Evolutionary conservation across 164 flowering plant genomes (phyloP), one percentile per base, ranked within the genome.

Genomic region (Nymphaea thermarum): DNA sequence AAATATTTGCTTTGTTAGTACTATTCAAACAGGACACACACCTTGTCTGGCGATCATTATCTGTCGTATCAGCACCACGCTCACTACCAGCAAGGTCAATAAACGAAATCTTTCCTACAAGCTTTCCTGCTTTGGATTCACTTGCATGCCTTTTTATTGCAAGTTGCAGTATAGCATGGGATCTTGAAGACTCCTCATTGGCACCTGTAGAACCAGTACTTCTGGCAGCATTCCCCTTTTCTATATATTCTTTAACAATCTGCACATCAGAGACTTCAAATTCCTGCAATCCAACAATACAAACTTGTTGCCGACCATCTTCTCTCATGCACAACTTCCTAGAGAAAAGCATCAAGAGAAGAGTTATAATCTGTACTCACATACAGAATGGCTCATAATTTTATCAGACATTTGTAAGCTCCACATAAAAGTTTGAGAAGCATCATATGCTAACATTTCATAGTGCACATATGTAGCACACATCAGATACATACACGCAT

Each of bases 21-120:
- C 14, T 25, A 25, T 51, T 51, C 57, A 51, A 8, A 51, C 14
- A 15, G 57, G 3, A 8, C 14, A 51, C 57, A 41, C 78, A 94
- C 99, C 99, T 72, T 66, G 99, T 91, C 79, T 91, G 99, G 43
- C 95, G 81, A 71, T 94, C 99, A 82, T 91, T 94, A 75, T 94
- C 99, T 64, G 97, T 91, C 42, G 99, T 94, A 75, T 94, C 99
- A 65, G 99, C 99, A 67, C 99, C 99, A 71, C 99, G 86, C 81
- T 94, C 99, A 80, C 99, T 94, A 45, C 99, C 99, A 80, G 99
- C 99, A 69, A 94, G 91, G 82, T 94, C 99, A 77, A 94, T 94
- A 67, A 94, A 94, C 17, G 99, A 94, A 66, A 94, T 89, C 77
- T 94, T 94, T 64, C 99, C 99, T 62, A 94, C 81, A 79, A 91